Percentiles rank a stretch among this genome's conserved stretches.
Evolutionary conservation across 129 eudicot species (phyloP).

Genomic region (Centrapalus pauciflorus): DNA sequence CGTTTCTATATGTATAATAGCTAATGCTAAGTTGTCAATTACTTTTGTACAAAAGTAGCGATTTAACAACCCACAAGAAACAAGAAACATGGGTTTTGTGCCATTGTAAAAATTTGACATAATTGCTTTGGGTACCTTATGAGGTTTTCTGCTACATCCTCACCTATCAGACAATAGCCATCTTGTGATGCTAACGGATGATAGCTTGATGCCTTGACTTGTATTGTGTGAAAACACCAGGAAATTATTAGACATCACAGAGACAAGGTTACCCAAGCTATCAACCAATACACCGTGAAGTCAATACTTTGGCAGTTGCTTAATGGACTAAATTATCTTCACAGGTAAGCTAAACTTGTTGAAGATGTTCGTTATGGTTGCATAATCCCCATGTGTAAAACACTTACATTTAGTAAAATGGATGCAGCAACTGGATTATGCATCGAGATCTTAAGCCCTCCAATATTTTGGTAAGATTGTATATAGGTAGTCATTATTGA

Average conservation of each 20-base stretch:
- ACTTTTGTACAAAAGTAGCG: background rate
- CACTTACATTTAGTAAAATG: conserved; percentile 2
- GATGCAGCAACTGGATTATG: conserved; percentile 88
- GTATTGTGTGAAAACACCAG: conserved; percentile 31
- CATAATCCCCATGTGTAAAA: background rate
- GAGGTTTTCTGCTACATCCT: background rate
- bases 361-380: background rate
- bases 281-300: conserved; percentile 83
- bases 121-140: background rate
- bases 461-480: conserved; percentile 73
- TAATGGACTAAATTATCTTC: conserved; percentile 96
- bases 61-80: background rate
- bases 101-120: background rate
- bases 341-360: conserved; percentile 42
- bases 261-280: conserved; percentile 85
- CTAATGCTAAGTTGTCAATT: background rate
- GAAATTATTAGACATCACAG: conserved; percentile 97
- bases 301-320: conserved; percentile 97
- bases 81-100: background rate
- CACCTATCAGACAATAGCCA: background rate
- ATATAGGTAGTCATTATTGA: background rate
- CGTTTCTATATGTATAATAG: background rate
- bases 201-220: background rate
- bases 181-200: background rate
- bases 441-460: conserved; percentile 99